Base-by-base conservation (phyloP, 768 basidiomycete genomes). In the Leccinum uliginosum region DNA sequence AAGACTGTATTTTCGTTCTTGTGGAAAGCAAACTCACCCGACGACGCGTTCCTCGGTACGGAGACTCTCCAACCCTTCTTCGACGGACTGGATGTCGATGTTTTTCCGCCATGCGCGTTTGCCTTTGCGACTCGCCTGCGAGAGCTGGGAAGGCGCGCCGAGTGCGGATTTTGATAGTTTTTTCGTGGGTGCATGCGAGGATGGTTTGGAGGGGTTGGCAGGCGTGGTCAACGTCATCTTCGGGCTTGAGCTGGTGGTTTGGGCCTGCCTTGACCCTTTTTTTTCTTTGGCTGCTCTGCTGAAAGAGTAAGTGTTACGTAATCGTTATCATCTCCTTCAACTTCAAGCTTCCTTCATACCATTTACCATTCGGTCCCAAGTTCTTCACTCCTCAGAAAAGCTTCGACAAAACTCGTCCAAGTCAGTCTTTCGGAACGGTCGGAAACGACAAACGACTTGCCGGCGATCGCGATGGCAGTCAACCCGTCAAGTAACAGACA, bases 61-160 rank as follows among this genome's bases (percentile, higher is more conserved):
- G 58, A 90, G 74, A 56, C 76, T 81, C 70, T 95, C 93, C 60
- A 95, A 66, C 3, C 83, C 85, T 48, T 78, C 75, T 64, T 95
- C 93, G 19, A 94, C 85, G 50, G 84, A 85, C 24, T 83, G 81
- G 50, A 96, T 80, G 68, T 96, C 85, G 52, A 96, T 86, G 71
- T 97, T 91, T 75, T 97, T 96, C 68, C 94, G 74, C 94, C 94
- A 96, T 48, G 93, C 84, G 55, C 83, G 84, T 71, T 96, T 96
- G n/a, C 93, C 91, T 71, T 93, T 96, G 56, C 93, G 76, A 64
- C 87, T 90, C 0, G 84, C 71, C 70, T 95, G 93, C 12, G 54
- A 62, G n/a, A 59, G 62, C 30, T 71, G 71, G 4, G 70, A 63
- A 29, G 71, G 71, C 3, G 67, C 70, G 3, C 70, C 67, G 4